Evolutionary conservation across 2,329 filamentous ascomycete genomes (phyloP), one percentile per base, ranked within the genome.

Genomic region (Scedosporium dehoogii): DNA sequence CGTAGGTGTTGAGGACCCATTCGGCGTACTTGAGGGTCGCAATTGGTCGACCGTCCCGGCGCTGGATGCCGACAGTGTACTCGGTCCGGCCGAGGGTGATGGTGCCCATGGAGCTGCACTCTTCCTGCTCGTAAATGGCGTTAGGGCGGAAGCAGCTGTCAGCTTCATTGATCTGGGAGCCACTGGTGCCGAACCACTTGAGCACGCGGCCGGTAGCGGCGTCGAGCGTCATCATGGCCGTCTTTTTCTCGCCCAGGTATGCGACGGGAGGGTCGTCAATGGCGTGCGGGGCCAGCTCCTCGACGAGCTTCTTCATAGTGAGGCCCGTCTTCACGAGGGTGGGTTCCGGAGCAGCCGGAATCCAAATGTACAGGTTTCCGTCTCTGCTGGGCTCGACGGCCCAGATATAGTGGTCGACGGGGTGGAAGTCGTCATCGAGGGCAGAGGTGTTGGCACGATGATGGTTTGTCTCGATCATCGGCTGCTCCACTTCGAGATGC

Each of bases 21-120:
- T 99, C 94, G 10, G 91, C 89, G 71, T 96, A 99, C 67, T 86
- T 92, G 67, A 99, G 84, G 0, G 91, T 96, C 69, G 92, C 96
- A 65, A 99, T 88, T 6, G 85, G 84, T 64, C 88, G 84, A 1
- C 88, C 87, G 67, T 89, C 84, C 55, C 82, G 84, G 64, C 90
- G 87, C 66, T 92, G 88, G 55, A 99, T 96, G 62, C 83, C 86
- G 64, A 99, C 88, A 5, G 85, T 93, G 74, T 99, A 99, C 73
- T 97, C 92, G 46, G 91, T 91, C 60, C 91, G 85, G 29, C 91
- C 92, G 1, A 97, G 81, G 0, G 90, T 92, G 64, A 96, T 84
- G 41, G 89, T 94, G 38, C 91, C 90, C 53, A 84, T 86, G 9
- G 89, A 86, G 67, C 87, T 89, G 70, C 92, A 97, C 68, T 93